Conservation (phyloP, 805 yeast species). For the Candida broadrunensis region DNA sequence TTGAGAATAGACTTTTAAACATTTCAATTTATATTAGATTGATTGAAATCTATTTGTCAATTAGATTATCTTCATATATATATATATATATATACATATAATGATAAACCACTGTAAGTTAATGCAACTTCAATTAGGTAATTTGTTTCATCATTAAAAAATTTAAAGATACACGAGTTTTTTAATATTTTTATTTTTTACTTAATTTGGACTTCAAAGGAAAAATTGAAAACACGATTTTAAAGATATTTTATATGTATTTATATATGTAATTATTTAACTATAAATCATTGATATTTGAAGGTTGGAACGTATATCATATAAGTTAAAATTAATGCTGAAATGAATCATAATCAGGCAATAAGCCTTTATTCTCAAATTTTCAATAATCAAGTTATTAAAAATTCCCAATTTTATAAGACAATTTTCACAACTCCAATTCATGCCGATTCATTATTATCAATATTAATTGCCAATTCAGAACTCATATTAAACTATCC, state of each 20-base stretch:
- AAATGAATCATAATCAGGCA: slow-evolving; percentile 11
- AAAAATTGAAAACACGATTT: background rate
- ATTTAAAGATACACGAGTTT: background rate
- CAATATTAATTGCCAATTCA: slow-evolving; percentile 19
- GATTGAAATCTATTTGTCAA: no score
- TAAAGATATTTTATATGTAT: no score
- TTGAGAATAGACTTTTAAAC: background rate
- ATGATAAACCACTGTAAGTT: background rate
- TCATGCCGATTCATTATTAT: slow-evolving; percentile 19
- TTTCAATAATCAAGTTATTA: slow-evolving; percentile 13
- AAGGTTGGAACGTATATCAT: no score
- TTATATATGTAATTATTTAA: no score
- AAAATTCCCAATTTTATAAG: slow-evolving; percentile 18
- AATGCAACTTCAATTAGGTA: no score
- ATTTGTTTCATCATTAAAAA: no score
- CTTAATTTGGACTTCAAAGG: background rate
- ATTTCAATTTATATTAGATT: no score
- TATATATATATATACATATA: no score
- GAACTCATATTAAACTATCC: slow-evolving; percentile 3
- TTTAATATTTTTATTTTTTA: background rate
- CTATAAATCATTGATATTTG: no score
- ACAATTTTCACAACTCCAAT: slow-evolving; percentile 21
- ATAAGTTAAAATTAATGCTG: no score
- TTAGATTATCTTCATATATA: no score
- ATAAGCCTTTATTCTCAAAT: slow-evolving; percentile 19